These are phyloP conservation scores for Oxytropis ochrocephala DNA, from an alignment of 306 rosid species.

Conservation along the genomic window DNA sequence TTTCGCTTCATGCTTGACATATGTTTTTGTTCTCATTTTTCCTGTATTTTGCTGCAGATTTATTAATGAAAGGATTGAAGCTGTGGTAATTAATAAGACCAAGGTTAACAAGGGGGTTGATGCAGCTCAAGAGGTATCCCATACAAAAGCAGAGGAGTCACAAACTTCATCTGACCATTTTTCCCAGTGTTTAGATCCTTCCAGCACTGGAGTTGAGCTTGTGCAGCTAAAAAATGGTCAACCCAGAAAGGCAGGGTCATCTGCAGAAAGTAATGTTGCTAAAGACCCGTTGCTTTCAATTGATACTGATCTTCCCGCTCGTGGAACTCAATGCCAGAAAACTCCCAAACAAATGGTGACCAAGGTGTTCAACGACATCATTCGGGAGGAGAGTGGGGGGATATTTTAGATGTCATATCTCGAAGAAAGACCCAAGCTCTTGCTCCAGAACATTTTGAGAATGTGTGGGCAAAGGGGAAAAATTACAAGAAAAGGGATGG, in stretches of 20 bases:
- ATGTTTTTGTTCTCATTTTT: slow-evolving; percentile 24
- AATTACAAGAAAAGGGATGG: slow-evolving; percentile 59
- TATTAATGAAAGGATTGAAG: slow-evolving; percentile 88
- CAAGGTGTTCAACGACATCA: slow-evolving; percentile 35
- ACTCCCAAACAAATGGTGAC: slow-evolving; percentile 45
- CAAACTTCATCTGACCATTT: slow-evolving; percentile 54
- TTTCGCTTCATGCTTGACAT: slow-evolving; percentile 13
- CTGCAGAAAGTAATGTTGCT: slow-evolving; percentile 28
- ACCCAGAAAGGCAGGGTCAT: slow-evolving; percentile 35
- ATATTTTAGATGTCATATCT: slow-evolving; percentile 75
- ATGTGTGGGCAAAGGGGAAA: slow-evolving; percentile 89
- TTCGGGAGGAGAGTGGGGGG: slow-evolving; percentile 92
- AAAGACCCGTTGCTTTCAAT: slow-evolving; percentile 86
- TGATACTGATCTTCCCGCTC: slow-evolving; percentile 64
- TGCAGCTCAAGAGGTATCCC: slow-evolving; percentile 35
- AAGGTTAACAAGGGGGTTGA: slow-evolving; percentile 49
- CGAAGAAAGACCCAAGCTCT: slow-evolving; percentile 81
- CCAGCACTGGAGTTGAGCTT: slow-evolving; percentile 88
- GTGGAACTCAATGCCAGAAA: slow-evolving; percentile 54
- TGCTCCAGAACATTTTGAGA: slow-evolving; percentile 96
- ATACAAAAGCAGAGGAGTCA: slow-evolving; percentile 45
- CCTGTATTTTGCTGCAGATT: slow-evolving; percentile 56
- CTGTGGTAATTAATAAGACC: slow-evolving; percentile 57
- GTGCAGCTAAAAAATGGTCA: slow-evolving; percentile 62
- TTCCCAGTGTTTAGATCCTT: slow-evolving; percentile 64